Conservation (phyloP, 768 basidiomycete species). For the Panellus pusillus region DNA sequence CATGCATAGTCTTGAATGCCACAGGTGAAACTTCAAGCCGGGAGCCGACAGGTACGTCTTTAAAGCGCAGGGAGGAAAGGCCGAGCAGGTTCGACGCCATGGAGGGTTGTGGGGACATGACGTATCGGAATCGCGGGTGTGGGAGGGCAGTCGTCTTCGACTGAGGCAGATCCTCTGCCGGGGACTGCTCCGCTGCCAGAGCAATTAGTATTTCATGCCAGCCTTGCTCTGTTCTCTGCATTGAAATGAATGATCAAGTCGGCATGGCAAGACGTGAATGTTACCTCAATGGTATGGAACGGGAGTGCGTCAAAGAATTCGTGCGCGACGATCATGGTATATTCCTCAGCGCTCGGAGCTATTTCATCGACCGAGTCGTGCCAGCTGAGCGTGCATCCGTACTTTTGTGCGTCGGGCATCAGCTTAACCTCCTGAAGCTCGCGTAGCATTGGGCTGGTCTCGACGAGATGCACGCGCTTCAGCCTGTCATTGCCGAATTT, state of each 20-base stretch:
- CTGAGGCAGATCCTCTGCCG: constrained; percentile 24
- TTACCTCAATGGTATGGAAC: constrained; percentile 83
- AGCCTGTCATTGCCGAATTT: constrained; percentile 45
- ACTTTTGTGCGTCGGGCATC: constrained; percentile 25
- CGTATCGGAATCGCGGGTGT: constrained; percentile 53
- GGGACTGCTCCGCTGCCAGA: constrained; percentile 27
- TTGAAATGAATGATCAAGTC: neutral
- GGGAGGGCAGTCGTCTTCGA: neutral
- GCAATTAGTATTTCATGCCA: constrained; percentile 88
- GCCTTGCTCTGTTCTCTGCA: constrained; percentile 71
- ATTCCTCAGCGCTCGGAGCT: constrained; percentile 45
- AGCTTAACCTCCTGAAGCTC: constrained; percentile 61
- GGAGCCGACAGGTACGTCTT: constrained; percentile 62
- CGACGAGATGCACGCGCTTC: constrained; percentile 70
- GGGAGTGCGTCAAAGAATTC: constrained; percentile 98
- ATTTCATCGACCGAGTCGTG: constrained; percentile 73
- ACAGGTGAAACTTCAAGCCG: constrained; percentile 81
- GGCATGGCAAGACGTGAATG: constrained; percentile 15
- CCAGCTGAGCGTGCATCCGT: constrained; percentile 58
- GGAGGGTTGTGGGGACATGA: constrained; percentile 61
- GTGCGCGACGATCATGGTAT: constrained; percentile 89
- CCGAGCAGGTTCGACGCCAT: constrained; percentile 56
- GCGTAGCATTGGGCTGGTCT: constrained; percentile 73
- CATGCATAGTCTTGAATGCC: constrained; percentile 65
- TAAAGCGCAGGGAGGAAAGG: constrained; percentile 69